Conservation (phyloP, 176 grass and related monocot species). For the Ananas comosus region DNA sequence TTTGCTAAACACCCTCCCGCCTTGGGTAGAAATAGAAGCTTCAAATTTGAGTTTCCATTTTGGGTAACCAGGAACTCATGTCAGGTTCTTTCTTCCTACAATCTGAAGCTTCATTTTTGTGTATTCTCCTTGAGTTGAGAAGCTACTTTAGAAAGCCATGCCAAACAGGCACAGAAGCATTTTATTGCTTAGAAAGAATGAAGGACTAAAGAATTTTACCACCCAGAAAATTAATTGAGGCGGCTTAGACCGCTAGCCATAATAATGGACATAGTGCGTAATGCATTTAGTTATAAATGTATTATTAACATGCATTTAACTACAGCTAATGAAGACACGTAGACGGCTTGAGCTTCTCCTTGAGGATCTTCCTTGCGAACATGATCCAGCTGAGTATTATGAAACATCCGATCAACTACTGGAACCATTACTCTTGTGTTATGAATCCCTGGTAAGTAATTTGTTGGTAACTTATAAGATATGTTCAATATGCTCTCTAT, state of each 20-base stretch:
- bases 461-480: neutral
- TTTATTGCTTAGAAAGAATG: no score
- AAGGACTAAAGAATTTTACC: neutral
- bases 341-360: conserved; percentile 60
- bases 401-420: conserved; percentile 76
- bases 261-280: neutral
- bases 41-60: no score
- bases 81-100: no score
- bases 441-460: conserved; percentile 73
- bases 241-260: neutral
- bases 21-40: no score
- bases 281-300: neutral
- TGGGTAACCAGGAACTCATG: no score
- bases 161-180: no score
- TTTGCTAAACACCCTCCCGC: no score
- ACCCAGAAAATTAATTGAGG: neutral
- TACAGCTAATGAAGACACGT: conserved; percentile 68
- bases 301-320: conserved; percentile 10
- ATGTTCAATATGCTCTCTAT: no score
- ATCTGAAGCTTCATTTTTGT: no score
- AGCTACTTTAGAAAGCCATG: no score
- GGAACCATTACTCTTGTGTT: conserved; percentile 67
- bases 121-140: no score
- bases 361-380: conserved; percentile 67
- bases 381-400: conserved; percentile 65